Conservation (phyloP, 139 green algal genomes). For the Deuterostichococcus epilithicus region DNA sequence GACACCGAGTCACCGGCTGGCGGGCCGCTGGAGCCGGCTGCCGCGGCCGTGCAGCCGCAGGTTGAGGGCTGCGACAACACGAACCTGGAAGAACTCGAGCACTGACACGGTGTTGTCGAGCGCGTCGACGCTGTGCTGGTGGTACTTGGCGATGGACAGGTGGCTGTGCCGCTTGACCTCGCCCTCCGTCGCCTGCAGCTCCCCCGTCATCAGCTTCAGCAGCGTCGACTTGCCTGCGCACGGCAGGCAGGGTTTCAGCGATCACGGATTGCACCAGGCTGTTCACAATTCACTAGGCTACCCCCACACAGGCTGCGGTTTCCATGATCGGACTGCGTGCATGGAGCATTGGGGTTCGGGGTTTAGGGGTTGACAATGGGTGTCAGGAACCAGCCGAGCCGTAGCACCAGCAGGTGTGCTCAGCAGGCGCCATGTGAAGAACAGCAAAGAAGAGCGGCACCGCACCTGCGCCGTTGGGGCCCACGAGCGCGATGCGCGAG, state of each 20-base stretch:
- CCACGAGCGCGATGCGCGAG: conserved; percentile 75
- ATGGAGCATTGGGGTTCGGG: too few species aligned
- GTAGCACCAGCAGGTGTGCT: too few species aligned
- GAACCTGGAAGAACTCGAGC: conserved; percentile 62
- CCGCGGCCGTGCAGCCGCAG: conserved; percentile 17
- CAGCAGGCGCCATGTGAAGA: too few species aligned
- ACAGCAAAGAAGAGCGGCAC: too few species aligned
- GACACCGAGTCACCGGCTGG: too few species aligned
- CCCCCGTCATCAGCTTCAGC: conserved; percentile 72
- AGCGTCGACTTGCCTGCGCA: conserved; percentile 79
- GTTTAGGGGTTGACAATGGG: too few species aligned
- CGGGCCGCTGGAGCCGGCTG: too few species aligned
- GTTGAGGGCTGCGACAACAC: conserved; percentile 28
- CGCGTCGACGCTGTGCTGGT: conserved; percentile 92
- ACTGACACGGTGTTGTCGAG: conserved; percentile 65
- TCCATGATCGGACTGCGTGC: too few species aligned
- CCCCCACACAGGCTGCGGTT: too few species aligned
- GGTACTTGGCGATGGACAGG: conserved; percentile 85
- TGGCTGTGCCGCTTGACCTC: conserved; percentile 48
- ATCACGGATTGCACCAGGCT: background rate
- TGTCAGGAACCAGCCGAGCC: too few species aligned
- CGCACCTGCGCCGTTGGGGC: conserved; percentile 61
- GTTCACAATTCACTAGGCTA: background rate
- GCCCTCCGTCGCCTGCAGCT: conserved; percentile 47
- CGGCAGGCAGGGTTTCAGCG: background rate